Base-by-base conservation (phyloP, 495 filamentous ascomycete species). In the Letharia columbiana region DNA sequence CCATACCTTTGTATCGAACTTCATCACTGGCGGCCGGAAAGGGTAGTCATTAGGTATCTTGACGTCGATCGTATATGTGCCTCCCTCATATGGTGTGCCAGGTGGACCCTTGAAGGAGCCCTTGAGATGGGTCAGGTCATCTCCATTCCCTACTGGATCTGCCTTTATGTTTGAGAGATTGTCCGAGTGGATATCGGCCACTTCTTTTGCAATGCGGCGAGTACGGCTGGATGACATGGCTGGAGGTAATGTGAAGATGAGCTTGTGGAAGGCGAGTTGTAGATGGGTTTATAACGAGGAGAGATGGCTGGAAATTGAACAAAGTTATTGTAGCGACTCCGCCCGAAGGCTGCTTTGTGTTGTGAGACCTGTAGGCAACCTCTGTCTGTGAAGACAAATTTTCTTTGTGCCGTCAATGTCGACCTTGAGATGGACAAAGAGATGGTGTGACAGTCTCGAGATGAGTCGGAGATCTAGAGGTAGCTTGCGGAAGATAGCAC, bases 1-100 rank as follows among this genome's bases (percentile, higher is more conserved):
- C 95, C 95, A 98, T 66, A 98, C 88, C 76, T 89, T 95, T 71
- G 95, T 98, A 69, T 89, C 84, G 69, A 98, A 98, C 73, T 86
- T 89, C 91, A 98, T 97, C 44, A 86, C 75, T 13, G 95, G 94
- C 17, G 94, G 92, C 54, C 89, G 86, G 78, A 98, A 98, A 2
- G 94, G 94, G 73, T 98, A 98, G 64, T 93, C 91, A 56, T 80
- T 82, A 2, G 92, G 92, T 57, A 98, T 92, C 70, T 81, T 81
- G 72, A 98, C 91, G 73, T 96, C 91, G 66, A 98, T 85, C 35
- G 81, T 75, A 74, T 86, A 98, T 39, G 80, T 87, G 37, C 92
- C 94, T 41, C 91, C 92, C 73, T 94, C 92, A 73, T 98, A 98
- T 2, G 94, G 92, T 11, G 93, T 96, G 65, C 91, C 91, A 28